These are phyloP conservation scores for Aspergillus sp. DNA, from an alignment of 2,329 filamentous ascomycete genomes.

Conservation along the genomic window DNA sequence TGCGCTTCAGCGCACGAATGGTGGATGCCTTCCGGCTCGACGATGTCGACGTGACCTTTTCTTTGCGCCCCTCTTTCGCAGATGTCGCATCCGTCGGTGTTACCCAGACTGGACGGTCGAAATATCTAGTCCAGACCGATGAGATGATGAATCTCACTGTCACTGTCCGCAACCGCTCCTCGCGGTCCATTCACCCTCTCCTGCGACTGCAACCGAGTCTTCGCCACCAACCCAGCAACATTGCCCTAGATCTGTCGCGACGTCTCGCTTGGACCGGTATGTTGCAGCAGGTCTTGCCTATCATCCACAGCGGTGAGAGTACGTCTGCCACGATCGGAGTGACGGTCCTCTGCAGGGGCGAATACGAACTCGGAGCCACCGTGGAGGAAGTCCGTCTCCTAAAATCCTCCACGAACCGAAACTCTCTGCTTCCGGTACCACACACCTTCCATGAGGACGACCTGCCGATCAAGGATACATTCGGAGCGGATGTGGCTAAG, in stretches of 20 bases:
- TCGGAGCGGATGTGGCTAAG: slow-evolving; percentile 39
- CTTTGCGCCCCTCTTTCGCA: slow-evolving; percentile 32
- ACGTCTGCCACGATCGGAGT: slow-evolving; percentile 66
- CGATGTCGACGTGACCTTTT: slow-evolving; percentile 67
- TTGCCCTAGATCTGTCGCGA: slow-evolving; percentile 77
- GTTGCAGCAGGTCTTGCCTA: slow-evolving; percentile 70
- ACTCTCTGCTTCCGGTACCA: slow-evolving; percentile 7
- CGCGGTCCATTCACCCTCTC: slow-evolving; percentile 66
- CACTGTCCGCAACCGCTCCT: slow-evolving; percentile 72
- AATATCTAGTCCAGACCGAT: slow-evolving; percentile 54
- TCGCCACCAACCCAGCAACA: slow-evolving; percentile 67
- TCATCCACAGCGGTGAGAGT: slow-evolving; percentile 59
- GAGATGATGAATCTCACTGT: slow-evolving; percentile 69
- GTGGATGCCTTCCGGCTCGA: slow-evolving; percentile 80
- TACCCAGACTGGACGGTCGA: slow-evolving; percentile 43
- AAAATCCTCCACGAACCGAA: slow-evolving; percentile 19
- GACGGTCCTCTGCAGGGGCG: slow-evolving; percentile 73
- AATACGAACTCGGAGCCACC: slow-evolving; percentile 77
- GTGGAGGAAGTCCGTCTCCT: slow-evolving; percentile 73
- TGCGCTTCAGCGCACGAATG: slow-evolving; percentile 74
- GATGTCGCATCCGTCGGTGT: slow-evolving; percentile 10
- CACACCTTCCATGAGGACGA: slow-evolving; percentile 25
- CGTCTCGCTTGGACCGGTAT: slow-evolving; percentile 84
- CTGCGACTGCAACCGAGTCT: slow-evolving; percentile 76
- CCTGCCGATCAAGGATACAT: slow-evolving; percentile 36